Evolutionary conservation across 2,329 filamentous ascomycete species (phyloP), one percentile per base, ranked within the genome.

Genomic region (Alternaria alternata): DNA sequence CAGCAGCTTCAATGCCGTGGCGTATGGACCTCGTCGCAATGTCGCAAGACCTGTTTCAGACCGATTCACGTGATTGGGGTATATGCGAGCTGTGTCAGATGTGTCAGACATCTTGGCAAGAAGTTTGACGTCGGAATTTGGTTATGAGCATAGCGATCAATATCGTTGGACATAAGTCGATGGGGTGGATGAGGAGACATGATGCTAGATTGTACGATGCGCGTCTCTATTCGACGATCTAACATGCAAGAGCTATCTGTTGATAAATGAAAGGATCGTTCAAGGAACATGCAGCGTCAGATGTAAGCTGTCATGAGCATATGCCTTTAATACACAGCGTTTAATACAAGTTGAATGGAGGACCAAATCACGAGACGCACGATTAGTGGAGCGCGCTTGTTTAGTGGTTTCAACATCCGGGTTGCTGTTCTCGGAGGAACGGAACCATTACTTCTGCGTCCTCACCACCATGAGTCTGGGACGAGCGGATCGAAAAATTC

Each of bases 41-140:
- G 51, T 49, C 28, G 38, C 63, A 61, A 32, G 26, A 51, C 47
- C 52, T 36, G 55, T 57, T 48, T 48, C 65, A 56, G 55, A 24
- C 16, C 7, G 20, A 12, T 4, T 36, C 57, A 51, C 54, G 43
- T 55, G 51, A 58, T 26, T 26, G 30, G 11, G 22, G 53, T n/a
- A 44, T 55, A 46, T 44, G 56, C 43, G 36, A 51, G 42, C 32
- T 41, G 54, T 46, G 41, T 52, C 54, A 57, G 51, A 51, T 26
- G 18, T 34, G 46, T 54, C 52, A 39, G 39, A 49, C 36, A 32
- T 12, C 47, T 47, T 62, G 53, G 52, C 54, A 39, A 43, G 16
- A 30, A 4, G 24, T 34, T 34, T 41, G 36, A 36, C 2, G n/a
- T 24, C 24, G 18, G 38, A 41, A n/a, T 41, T 5, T 20, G 38